Base-by-base conservation (phyloP, 2,329 filamentous ascomycete species). In the Colletotrichum incanum region DNA sequence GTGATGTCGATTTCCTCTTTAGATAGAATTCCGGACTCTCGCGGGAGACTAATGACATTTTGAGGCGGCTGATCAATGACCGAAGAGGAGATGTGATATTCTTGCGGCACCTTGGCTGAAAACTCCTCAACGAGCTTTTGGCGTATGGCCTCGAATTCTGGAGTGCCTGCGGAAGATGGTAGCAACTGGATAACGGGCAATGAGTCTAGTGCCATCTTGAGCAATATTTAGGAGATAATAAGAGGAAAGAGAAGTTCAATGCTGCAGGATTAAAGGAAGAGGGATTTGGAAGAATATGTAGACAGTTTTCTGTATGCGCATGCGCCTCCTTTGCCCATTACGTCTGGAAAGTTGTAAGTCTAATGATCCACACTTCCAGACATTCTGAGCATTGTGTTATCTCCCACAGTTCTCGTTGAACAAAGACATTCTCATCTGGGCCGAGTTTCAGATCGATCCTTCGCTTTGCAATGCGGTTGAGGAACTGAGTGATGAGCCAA, bases 1-100 rank as follows among this genome's bases (percentile, higher is more conserved):
- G 88, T 89, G 45, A 89, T 86, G 11, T 81, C 78, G 4, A 88
- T 73, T 75, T 89, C 87, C n/a, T 78, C 72, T 0, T 79, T 58
- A 0, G 84, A 82, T 8, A 89, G 76, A 9, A 89, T 76, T 1
- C 86, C 86, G 61, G 84, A 85, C 62, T 79, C 65, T 31, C 76
- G 59, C 14, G 84, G 83, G 6, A 86, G 72, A 11, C 67, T 65
- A 1, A 80, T 79, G 45, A 84, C 83, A 23, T 71, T 80, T 60
- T 73, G 74, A 3, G 65, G 59, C 7, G 65, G 65, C 9, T 23
- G 54, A 20, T 75, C 67, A 37, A 80, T 74, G 45, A 78, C 41
- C 3, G 74, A 54, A 11, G 74, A 58, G 0, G 82, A 77, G 1
- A 84, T 77, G 16, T 74, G 76, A 28, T 80, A 73, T 5, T 74